Conservation (phyloP, 1,284 basidiomycete species). For the Serendipita sp. region DNA sequence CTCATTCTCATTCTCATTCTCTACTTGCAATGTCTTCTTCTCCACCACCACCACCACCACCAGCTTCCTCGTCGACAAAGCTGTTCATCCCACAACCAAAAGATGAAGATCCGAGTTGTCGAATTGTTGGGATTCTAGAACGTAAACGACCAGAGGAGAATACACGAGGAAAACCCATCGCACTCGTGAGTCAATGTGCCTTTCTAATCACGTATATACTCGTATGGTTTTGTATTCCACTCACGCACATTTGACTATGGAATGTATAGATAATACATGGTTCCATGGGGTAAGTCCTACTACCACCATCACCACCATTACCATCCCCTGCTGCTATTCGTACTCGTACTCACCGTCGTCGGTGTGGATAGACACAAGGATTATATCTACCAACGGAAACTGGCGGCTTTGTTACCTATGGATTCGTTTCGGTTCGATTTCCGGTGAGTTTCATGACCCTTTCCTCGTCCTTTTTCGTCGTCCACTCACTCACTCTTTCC, state of each 20-base stretch:
- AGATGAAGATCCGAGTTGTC: constrained; percentile 26
- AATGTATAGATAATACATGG: constrained; percentile 54
- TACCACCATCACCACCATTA: neutral
- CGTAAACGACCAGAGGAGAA: constrained; percentile 29
- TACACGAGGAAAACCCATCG: constrained; percentile 33
- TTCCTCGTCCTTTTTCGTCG: neutral
- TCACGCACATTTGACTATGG: neutral
- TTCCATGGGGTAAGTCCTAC: constrained; percentile 45
- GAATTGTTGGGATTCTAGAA: constrained; percentile 49
- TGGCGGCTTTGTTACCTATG: constrained; percentile 49
- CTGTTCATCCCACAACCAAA: constrained; percentile 41
- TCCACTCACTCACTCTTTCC: neutral
- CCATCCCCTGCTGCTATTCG: too few relatives aligned
- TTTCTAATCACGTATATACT: neutral
- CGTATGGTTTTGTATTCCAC: neutral
- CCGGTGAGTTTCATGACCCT: constrained; percentile 25
- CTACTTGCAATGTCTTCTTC: neutral
- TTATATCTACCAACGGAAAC: constrained; percentile 65
- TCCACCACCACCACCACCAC: neutral
- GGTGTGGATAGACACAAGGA: constrained; percentile 51
- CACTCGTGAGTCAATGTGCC: neutral
- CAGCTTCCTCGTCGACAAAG: constrained; percentile 23
- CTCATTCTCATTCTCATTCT: too few relatives aligned
- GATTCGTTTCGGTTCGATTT: constrained; percentile 80
- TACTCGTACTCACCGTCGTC: neutral